phyloP scores from a whole-genome alignment of 108 stramenopile genomes.

The Cyclotella atomus region DNA sequence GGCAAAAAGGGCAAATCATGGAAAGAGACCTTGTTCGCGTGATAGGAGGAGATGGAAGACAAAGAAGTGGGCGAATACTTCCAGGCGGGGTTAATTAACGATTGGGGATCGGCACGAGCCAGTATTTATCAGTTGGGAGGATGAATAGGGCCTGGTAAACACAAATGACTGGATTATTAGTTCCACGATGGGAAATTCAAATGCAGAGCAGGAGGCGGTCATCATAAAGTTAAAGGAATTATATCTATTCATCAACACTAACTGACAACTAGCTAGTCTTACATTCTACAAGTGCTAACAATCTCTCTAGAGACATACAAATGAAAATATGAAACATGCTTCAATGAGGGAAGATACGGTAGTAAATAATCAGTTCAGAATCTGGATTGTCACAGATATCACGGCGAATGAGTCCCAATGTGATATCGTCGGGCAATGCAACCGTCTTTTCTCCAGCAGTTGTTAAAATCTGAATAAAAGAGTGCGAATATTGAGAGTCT shows the following conservation, averaged over 20 bases:
- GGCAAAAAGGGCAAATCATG: conserved; percentile 71
- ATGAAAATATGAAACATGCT: background rate
- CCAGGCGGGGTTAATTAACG: conserved; percentile 37
- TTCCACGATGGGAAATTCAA: too few relatives aligned
- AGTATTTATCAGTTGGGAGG: background rate
- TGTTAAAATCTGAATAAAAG: conserved; percentile 37
- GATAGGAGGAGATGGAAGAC: conserved; percentile 59
- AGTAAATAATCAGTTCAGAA: conserved; percentile 46
- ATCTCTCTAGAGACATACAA: too few relatives aligned
- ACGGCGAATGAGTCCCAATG: conserved; percentile 37
- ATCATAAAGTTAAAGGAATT: too few relatives aligned
- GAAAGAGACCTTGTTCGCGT: conserved; percentile 72
- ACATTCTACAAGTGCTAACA: too few relatives aligned
- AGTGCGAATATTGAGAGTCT: conserved; percentile 1
- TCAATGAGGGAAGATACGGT: conserved; percentile 28
- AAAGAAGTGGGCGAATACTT: conserved; percentile 45
- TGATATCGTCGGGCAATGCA: conserved; percentile 35
- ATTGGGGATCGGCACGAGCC: background rate
- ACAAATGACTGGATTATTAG: too few relatives aligned
- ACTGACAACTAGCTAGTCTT: too few relatives aligned
- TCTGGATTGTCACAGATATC: conserved; percentile 46
- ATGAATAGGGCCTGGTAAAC: too few relatives aligned
- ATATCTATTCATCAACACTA: too few relatives aligned
- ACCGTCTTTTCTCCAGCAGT: conserved; percentile 31
- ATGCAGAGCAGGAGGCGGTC: too few relatives aligned